Base-by-base conservation (phyloP, 202 grass and related monocot species). In the Carex arenaria region DNA sequence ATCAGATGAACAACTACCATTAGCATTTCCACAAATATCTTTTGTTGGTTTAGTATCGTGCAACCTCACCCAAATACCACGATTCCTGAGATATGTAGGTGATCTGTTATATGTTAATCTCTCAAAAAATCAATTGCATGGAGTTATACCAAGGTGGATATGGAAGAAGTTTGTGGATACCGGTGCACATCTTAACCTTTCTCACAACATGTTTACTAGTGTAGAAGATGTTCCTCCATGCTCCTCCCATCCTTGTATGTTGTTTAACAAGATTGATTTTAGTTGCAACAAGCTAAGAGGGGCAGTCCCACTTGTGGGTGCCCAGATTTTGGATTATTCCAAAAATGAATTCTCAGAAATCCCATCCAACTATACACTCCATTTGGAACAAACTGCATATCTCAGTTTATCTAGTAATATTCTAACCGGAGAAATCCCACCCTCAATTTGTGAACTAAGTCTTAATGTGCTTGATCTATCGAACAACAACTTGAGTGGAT, bases 401-500 rank as follows among this genome's bases (percentile, higher is more conserved):
- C 32, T 93, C 6, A 82, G 26, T 45, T 43, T 89, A 13, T 81
- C 86, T 13, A 73, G 77, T 32, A 93, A 90, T 36, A 15, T n/a
- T 9, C 65, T 93, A 3, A 32, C 30, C 0, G 88, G 91, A 62
- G 57, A 61, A 32, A 90, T 90, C 42, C 82, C 86, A 49, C 8
- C 15, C 54, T 85, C 83, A 45, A 85, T 90, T 70, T 90, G 86
- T 38, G 77, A 80, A 61, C 61, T 72, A 45, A 59, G 1, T 9
- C 68, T 89, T 15, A 7, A 2, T n/a, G n/a, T 93, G 3, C 86
- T 90, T 23, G 91, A 93, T 78, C 83, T 93, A 38, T 93, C 91
- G 72, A 17, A 80, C 17, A 93, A 93, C 72, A 38, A 53, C 61
- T 85, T 93, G 17, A 87, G 65, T n/a, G 86, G 88, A 30, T 70